A percentile compares a stretch with the other conserved stretches of the same genome.
Conservation (phyloP, 495 filamentous ascomycete genomes). For the Immersiella caudata region DNA sequence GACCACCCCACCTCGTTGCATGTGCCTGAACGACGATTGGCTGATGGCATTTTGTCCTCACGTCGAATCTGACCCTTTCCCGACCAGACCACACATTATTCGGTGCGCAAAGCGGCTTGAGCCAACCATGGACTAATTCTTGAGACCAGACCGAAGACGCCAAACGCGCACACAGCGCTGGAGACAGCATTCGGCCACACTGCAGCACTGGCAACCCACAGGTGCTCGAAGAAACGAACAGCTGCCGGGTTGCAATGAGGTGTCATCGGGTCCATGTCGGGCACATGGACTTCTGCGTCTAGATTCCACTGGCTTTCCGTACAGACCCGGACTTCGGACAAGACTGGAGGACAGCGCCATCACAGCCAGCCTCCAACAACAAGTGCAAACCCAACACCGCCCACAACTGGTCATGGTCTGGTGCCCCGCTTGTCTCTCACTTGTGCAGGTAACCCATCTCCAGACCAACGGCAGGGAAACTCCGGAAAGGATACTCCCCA, state of each 20-base stretch:
- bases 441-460: background rate
- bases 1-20: background rate
- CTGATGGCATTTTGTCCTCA: background rate
- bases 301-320: constrained; percentile 1
- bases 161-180: background rate
- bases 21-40: background rate
- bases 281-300: background rate
- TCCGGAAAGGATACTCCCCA: background rate
- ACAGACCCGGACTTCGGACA: background rate
- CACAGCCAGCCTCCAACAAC: background rate
- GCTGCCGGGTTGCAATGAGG: background rate
- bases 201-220: background rate
- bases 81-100: background rate
- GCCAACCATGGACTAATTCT: background rate
- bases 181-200: background rate
- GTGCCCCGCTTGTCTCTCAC: background rate
- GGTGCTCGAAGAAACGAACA: background rate
- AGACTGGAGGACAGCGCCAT: constrained; percentile 1
- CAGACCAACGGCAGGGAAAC: background rate
- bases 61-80: background rate
- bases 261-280: background rate
- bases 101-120: background rate
- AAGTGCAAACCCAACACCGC: constrained; percentile 2
- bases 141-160: constrained; percentile 1
- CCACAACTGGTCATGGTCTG: background rate